These are phyloP conservation scores for Phytopythium chamaehyphon DNA, from an alignment of 352 stramenopile genomes.

Conservation along the genomic window DNA sequence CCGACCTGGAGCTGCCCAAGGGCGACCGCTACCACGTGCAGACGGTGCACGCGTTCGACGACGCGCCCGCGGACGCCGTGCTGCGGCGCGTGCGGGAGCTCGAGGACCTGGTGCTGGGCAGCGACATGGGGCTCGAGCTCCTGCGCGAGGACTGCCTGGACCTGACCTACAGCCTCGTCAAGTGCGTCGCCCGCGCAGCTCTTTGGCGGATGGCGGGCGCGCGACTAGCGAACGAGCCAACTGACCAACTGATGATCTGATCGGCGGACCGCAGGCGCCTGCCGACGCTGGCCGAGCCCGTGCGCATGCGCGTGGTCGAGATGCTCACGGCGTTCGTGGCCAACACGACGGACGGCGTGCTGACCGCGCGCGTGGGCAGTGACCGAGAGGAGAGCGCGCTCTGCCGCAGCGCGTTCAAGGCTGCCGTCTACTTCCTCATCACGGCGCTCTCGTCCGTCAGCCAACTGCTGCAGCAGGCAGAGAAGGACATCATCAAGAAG, in stretches of 20 bases:
- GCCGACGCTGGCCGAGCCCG: conserved; percentile 33
- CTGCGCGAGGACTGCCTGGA: conserved; percentile 62
- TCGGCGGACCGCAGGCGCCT: conserved; percentile 30
- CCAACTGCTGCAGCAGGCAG: conserved; percentile 38
- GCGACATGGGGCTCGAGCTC: conserved; percentile 46
- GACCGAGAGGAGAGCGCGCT: conserved; percentile 36
- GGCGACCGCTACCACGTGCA: conserved; percentile 61
- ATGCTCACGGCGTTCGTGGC: conserved; percentile 57
- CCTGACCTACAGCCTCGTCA: conserved; percentile 71
- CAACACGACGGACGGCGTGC: conserved; percentile 53
- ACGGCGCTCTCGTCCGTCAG: conserved; percentile 52
- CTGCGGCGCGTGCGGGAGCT: conserved; percentile 35
- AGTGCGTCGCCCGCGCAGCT: conserved; percentile 17
- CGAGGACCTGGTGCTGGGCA: conserved; percentile 53
- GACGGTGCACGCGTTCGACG: conserved; percentile 54
- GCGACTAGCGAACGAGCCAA: background rate
- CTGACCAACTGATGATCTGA: background rate
- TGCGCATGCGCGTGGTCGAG: conserved; percentile 62
- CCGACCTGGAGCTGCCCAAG: conserved; percentile 74
- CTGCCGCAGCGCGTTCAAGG: conserved; percentile 61
- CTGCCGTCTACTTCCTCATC: conserved; percentile 67
- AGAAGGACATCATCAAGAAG: conserved; percentile 70
- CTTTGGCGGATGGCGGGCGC: background rate
- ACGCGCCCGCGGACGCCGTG: conserved; percentile 42
- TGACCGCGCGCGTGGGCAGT: conserved; percentile 21